Evolutionary conservation across 768 basidiomycete genomes (phyloP), one percentile per base, ranked within the genome.

Genomic region (Tulasnella sp.): DNA sequence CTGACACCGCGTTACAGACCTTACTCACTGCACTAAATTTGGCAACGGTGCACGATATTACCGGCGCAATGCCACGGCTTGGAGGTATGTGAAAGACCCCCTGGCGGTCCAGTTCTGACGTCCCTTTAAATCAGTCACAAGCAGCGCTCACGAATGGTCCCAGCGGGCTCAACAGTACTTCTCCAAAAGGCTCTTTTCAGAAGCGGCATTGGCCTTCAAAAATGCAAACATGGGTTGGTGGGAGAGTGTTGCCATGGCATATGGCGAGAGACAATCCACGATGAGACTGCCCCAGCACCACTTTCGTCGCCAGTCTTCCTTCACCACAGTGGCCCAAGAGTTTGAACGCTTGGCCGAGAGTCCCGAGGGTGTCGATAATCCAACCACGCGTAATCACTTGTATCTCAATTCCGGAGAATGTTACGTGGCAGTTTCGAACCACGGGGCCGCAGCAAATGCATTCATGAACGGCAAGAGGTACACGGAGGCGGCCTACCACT

Each of bases 401-500:
- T 74, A 64, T 17, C 5, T 40, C 52, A 34, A 67, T 12, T 5
- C 73, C 9, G 73, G 25, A 2, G 25, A 40, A 25, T 74, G 73
- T 25, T 74, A 58, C 25, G 73, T 37, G 1, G 25, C 69, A 3
- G 40, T 19, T 6, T n/a, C 67, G 42, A 38, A 72, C 12, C 7
- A 58, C 29, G 11, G 0, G 1, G 36, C 64, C 8, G 6, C 75
- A 1, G 45, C 54, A 11, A 29, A 5, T 12, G 34, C 39, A 14
- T 64, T 69, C 7, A 15, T 34, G 2, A 38, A 6, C 7, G 69
- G 71, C 22, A 1, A 29, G 37, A 29, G 38, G 49, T 77, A 79
- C 77, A 78, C 77, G 8, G 64, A 73, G 2, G 67, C 78, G 4
- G 54, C 71, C 8, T 49, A 36, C 11, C 39, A 42, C n/a, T 78